Base-by-base conservation (phyloP, 2,329 filamentous ascomycete genomes). In the Stachybotrys elegans region DNA sequence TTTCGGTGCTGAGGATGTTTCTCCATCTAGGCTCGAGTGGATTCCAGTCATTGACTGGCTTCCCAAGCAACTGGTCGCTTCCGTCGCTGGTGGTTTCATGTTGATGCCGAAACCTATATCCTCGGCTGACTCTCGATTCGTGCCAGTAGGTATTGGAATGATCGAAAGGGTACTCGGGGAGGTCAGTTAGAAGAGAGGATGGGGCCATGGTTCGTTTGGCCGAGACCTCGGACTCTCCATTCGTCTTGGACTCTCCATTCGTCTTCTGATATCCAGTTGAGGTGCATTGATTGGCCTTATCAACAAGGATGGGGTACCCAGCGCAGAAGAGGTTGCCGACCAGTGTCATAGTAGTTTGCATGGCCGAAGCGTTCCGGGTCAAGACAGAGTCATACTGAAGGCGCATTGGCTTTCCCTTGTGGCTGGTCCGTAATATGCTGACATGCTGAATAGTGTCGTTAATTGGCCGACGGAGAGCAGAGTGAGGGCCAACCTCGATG, bases 161-260 rank as follows among this genome's bases (percentile, higher is more conserved):
- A n/a, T 67, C 61, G 63, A 65, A 71, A 1, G 58, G 53, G 27
- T 70, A 71, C 0, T 56, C 48, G 0, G 68, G 68, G 3, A 70
- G 50, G 38, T 53, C 60, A 5, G 54, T 45, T 2, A 40, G 16
- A 61, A 37, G 4, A 70, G 25, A 29, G 11, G 25, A 23, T 12
- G 20, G 9, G 12, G 22, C 12, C 40, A 7, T 43, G 39, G 7
- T 31, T 27, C 4, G 45, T 21, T 25, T 43, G 42, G 25, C 25
- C n/a, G 25, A 29, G 25, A 5, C 25, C 25, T 29, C n/a, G 25
- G 4, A 12, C 25, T 29, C 25, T n/a, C n/a, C 11, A n/a, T 11
- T 29, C 4, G 25, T 12, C 11, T 11, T 29, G 25, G 11, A 11
- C n/a, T 11, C n/a, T 29, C 5, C 25, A n/a, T 29, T 29, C 11